Evolutionary conservation across 176 grass and related monocot genomes (phyloP), one percentile per base, ranked within the genome.

Genomic region (Triticum monococcum): DNA sequence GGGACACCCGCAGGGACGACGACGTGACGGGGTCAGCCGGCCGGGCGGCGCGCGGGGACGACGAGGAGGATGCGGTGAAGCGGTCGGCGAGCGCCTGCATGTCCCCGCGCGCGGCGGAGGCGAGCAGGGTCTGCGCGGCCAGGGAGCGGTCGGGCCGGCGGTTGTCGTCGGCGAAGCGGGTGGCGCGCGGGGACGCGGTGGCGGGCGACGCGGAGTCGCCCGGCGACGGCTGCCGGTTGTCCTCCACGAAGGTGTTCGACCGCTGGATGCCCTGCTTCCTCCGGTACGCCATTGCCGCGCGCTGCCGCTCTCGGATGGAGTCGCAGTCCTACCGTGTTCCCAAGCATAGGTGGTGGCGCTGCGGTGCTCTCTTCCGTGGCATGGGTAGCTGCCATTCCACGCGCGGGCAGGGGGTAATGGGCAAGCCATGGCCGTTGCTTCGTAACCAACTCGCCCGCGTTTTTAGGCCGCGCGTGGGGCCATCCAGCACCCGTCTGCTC

Each of bases 161-260:
- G 87, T 12, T 79, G 80, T 86, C 87, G 62, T 89, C 84, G 14
- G 91, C 54, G 41, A 89, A 86, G 0, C 91, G 84, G 2, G 84
- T 89, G 72, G 87, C 87, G 38, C 85, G 87, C 1, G 91, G 84
- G 75, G 87, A 89, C 62, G 88, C 84, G 38, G 71, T 60, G 79
- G 90, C 86, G 73, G 91, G 84, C 25, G 87, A 89, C 68, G 70
- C 4, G 67, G 84, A 46, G 84, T 86, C 79, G 73, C 73, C 87
- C 7, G 83, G 46, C 13, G 74, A 52, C 11, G 80, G 16, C 17
- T 80, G 64, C 14, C 87, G 87, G 84, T 87, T 70, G 80, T 92
- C 87, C 80, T 92, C 87, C 18, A 92, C 87, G 84, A 92, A 92
- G 56, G 91, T 92, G 63, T 85, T 85, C 24, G 91, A 92, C 63